phyloP scores from a whole-genome alignment of 306 rosid genomes.

The Quercus rubra region DNA sequence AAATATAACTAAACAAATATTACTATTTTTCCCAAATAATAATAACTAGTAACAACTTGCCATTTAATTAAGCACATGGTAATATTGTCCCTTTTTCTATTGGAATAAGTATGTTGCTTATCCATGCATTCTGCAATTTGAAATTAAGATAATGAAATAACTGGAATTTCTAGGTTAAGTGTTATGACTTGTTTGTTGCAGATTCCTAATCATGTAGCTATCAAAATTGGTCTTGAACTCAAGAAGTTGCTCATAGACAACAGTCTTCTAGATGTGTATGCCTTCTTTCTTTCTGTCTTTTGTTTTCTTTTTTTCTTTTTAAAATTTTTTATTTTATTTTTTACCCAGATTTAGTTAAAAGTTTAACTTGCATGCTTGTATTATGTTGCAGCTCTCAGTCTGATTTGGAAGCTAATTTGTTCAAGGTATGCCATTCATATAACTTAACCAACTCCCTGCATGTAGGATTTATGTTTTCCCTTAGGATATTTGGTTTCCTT shows the following conservation, averaged over 20 bases:
- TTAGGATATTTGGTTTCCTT: conserved; percentile 4
- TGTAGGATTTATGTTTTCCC: background rate
- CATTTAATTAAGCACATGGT: background rate
- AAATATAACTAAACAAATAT: no score
- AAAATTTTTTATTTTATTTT: background rate
- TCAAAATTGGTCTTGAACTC: conserved; percentile 83
- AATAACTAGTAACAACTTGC: no score
- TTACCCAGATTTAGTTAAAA: conserved; percentile 1
- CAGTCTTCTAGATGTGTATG: conserved; percentile 95
- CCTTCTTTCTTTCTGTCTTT: conserved; percentile 22
- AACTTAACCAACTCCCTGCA: background rate
- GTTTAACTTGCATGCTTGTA: conserved; percentile 12
- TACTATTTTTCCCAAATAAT: no score
- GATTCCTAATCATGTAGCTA: conserved; percentile 95
- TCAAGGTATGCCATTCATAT: conserved; percentile 57
- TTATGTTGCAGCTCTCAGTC: conserved; percentile 68
- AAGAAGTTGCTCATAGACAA: conserved; percentile 96
- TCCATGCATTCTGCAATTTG: background rate
- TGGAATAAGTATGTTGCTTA: background rate
- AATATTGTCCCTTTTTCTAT: background rate
- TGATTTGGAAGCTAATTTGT: conserved; percentile 85
- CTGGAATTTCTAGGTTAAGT: background rate
- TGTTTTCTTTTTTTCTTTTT: background rate
- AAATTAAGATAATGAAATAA: no score
- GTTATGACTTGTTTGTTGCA: conserved; percentile 44